phyloP scores from a whole-genome alignment of 495 filamentous ascomycete species.

The Jackrogersella multiformis region DNA sequence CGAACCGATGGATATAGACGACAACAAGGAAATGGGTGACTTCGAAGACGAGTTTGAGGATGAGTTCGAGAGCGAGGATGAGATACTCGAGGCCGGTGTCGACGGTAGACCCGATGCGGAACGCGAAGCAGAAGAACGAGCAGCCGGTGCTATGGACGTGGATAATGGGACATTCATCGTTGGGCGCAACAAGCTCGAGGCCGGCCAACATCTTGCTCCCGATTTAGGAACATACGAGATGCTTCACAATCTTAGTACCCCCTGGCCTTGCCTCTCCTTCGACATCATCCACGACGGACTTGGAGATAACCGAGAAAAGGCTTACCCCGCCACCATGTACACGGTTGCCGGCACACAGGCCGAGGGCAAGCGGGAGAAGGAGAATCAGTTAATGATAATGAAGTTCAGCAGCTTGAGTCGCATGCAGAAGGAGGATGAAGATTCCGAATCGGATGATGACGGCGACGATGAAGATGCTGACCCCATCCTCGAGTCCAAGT shows the following conservation, averaged over 20 bases:
- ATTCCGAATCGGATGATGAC: slow-evolving; percentile 74
- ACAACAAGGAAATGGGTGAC: slow-evolving; percentile 77
- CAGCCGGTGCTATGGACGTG: slow-evolving; percentile 83
- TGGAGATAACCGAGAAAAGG: slow-evolving; percentile 82
- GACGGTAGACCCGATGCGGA: slow-evolving; percentile 94
- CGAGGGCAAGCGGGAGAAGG: slow-evolving; percentile 72
- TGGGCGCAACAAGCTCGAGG: slow-evolving; percentile 83
- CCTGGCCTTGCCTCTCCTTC: slow-evolving; percentile 97
- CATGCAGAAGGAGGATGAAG: slow-evolving; percentile 74
- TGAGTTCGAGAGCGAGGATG: slow-evolving; percentile 96
- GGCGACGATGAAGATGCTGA: slow-evolving; percentile 85
- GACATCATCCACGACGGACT: slow-evolving; percentile 90
- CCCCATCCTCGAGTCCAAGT: slow-evolving; percentile 91
- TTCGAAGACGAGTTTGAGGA: slow-evolving; percentile 98
- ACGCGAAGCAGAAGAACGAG: slow-evolving; percentile 82
- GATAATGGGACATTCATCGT: slow-evolving; percentile 86
- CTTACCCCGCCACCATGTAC: slow-evolving; percentile 92
- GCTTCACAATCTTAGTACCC: slow-evolving; percentile 89
- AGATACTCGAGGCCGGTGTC: slow-evolving; percentile 92
- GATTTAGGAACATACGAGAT: slow-evolving; percentile 94
- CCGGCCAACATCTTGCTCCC: slow-evolving; percentile 88
- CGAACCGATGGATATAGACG: slow-evolving; percentile 61
- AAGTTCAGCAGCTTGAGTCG: slow-evolving; percentile 90
- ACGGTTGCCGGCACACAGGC: slow-evolving; percentile 95
- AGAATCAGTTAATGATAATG: slow-evolving; percentile 94